Evolutionary conservation across 129 eudicot genomes (phyloP).

Genomic region (Flaveria trinervia): DNA sequence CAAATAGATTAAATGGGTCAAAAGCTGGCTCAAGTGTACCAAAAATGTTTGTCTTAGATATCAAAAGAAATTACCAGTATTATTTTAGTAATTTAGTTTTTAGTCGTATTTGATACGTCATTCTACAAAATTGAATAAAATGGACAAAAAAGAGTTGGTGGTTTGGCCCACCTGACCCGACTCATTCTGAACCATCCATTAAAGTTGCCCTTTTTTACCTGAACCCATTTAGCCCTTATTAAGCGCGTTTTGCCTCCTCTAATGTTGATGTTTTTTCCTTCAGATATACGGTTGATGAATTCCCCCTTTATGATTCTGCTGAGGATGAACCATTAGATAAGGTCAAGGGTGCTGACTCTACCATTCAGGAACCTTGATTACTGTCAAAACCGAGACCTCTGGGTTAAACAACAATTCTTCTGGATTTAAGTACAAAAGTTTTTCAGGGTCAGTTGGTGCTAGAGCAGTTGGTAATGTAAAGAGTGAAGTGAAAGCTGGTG

Average conservation of each 20-base stretch:
- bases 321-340: constrained; percentile 75
- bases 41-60: not conserved
- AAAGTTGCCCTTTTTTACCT: not conserved
- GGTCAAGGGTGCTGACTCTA: constrained; percentile 33
- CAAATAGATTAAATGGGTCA: not conserved
- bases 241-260: constrained; percentile 7
- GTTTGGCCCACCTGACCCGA: not conserved
- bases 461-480: constrained; percentile 34
- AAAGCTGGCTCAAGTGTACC: constrained; percentile 4
- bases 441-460: constrained; percentile 34
- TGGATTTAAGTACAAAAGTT: constrained; percentile 33
- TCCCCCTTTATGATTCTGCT: constrained; percentile 94
- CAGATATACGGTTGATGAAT: constrained; percentile 76
- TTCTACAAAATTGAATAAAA: not conserved
- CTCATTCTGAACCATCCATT: not conserved
- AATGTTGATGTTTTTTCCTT: constrained; percentile 17
- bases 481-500: constrained; percentile 36
- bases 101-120: not conserved
- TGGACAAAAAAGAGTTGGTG: not conserved
- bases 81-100: not conserved
- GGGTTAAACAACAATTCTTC: constrained; percentile 22
- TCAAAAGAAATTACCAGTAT: not conserved
- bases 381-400: constrained; percentile 28
- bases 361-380: constrained; percentile 27
- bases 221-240: not conserved